Conservation (phyloP, 495 filamentous ascomycete species). For the Penicillium bovifimosum region DNA sequence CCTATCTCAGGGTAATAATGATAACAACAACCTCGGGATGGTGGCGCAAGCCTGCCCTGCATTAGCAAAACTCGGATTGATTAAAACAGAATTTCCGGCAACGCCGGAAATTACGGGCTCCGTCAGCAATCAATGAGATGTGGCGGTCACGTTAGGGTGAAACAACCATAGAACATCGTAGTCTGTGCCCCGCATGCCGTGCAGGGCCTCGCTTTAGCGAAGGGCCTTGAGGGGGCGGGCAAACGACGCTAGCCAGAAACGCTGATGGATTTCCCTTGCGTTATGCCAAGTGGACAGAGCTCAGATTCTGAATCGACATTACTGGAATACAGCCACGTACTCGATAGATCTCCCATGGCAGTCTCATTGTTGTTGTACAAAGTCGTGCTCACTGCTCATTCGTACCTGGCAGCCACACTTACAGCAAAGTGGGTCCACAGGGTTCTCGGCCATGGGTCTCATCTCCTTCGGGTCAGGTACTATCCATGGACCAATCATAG, state of each 20-base stretch:
- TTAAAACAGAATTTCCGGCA: slow-evolving; percentile 5
- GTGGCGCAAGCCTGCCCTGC: background rate
- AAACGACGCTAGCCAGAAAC: background rate
- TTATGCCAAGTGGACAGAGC: background rate
- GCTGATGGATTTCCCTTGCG: background rate
- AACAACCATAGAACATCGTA: background rate
- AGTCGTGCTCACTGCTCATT: too few species aligned
- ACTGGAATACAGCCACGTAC: background rate
- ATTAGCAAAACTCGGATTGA: background rate
- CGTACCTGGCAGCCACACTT: background rate
- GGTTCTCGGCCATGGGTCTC: slow-evolving; percentile 1
- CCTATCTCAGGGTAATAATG: background rate
- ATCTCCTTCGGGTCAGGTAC: slow-evolving; percentile 6
- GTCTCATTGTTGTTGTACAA: background rate
- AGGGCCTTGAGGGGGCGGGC: background rate
- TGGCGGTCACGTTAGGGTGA: slow-evolving; percentile 5
- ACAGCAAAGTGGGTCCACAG: background rate
- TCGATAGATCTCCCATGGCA: background rate
- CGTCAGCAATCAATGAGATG: slow-evolving; percentile 3
- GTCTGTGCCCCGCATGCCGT: slow-evolving; percentile 1
- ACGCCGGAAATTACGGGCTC: slow-evolving; percentile 5
- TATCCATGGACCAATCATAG: background rate
- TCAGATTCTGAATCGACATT: background rate
- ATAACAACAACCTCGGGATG: background rate
- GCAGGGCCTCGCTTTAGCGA: background rate